Percentiles rank a stretch among this genome's conserved stretches.
phyloP scores from a whole-genome alignment of 768 basidiomycete genomes.

The Hirschioporus abietinus region DNA sequence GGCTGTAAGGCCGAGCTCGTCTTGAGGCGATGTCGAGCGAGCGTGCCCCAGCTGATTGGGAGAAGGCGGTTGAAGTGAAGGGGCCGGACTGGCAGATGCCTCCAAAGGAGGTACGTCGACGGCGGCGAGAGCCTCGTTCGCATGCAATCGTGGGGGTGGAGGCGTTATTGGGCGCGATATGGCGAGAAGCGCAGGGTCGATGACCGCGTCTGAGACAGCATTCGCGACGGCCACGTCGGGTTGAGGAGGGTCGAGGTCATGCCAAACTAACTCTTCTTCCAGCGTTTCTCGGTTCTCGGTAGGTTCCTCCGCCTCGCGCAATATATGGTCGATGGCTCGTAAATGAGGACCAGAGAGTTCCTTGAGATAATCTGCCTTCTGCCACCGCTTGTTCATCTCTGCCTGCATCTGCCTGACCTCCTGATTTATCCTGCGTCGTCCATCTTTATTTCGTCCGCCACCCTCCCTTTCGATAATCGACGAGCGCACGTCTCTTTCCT shows the following conservation, averaged over 20 bases:
- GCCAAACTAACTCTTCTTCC: not conserved
- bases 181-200: constrained; percentile 27
- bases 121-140: not conserved
- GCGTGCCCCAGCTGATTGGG: constrained; percentile 42
- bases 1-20: not conserved
- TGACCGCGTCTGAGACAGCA: constrained; percentile 15
- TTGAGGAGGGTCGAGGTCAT: not conserved
- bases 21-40: constrained; percentile 33
- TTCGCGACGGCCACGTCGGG: not conserved
- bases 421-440: constrained; percentile 7
- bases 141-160: not conserved
- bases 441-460: constrained; percentile 14
- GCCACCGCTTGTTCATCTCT: constrained; percentile 20
- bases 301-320: constrained; percentile 27
- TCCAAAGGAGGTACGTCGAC: constrained; percentile 2
- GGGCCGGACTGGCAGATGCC: not conserved
- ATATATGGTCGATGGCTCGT: constrained; percentile 29
- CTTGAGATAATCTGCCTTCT: constrained; percentile 24
- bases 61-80: constrained; percentile 15
- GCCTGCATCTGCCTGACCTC: constrained; percentile 1
- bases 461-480: constrained; percentile 20
- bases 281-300: not conserved
- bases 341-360: constrained; percentile 27
- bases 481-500: constrained; percentile 27
- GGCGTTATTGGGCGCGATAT: constrained; percentile 17